Base-by-base conservation (phyloP, 805 yeast species). In the Saccharomycopsis lassenensis region DNA sequence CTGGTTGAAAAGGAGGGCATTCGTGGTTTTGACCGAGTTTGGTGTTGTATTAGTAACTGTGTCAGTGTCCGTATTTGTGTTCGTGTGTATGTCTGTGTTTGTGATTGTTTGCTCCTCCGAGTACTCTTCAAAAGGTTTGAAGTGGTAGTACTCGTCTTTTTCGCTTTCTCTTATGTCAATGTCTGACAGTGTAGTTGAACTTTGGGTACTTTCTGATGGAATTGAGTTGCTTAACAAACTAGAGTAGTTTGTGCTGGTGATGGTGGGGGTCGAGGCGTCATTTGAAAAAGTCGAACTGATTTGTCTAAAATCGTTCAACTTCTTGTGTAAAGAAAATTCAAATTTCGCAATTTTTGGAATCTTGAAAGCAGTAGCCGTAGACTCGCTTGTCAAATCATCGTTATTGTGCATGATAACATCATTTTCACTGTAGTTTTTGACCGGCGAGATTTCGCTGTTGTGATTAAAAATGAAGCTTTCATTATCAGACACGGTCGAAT, bases 51-150 rank as follows among this genome's bases (percentile, higher is more conserved):
- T n/a, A n/a, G n/a, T n/a, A n/a, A n/a, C n/a, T n/a, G n/a, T n/a
- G n/a, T n/a, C n/a, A n/a, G n/a, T n/a, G n/a, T n/a, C n/a, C n/a
- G n/a, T n/a, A n/a, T n/a, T n/a, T n/a, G n/a, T n/a, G n/a, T n/a
- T n/a, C n/a, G n/a, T n/a, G n/a, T n/a, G n/a, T n/a, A n/a, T n/a
- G n/a, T n/a, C n/a, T n/a, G n/a, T n/a, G n/a, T n/a, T n/a, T n/a
- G n/a, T n/a, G n/a, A n/a, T n/a, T n/a, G n/a, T n/a, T n/a, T n/a
- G n/a, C n/a, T n/a, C n/a, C n/a, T n/a, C n/a, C n/a, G n/a, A n/a
- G n/a, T 27, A 38, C 28, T 39, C 44, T 34, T 40, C 44, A 37
- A 36, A 40, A 3, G 44, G 44, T 24, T 37, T 32, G 36, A 40
- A 40, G 22, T 40, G 44, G 28, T 37, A 40, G 23, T 37, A 40